These are phyloP conservation scores for Aureobasidium sp. DNA, from an alignment of 2,329 filamentous ascomycete species.

Conservation along the genomic window DNA sequence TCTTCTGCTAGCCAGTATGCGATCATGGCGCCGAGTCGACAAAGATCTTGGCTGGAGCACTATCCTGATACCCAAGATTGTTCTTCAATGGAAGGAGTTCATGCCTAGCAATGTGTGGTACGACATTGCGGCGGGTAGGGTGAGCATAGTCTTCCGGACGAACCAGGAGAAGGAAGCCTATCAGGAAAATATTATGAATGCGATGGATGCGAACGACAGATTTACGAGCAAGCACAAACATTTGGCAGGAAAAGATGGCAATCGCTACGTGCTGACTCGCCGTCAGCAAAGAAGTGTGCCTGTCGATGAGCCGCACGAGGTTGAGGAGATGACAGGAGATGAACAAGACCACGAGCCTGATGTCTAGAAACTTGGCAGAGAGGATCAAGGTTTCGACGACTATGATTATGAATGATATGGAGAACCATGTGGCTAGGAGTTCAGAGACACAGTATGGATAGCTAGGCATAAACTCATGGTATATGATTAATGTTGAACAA, in stretches of 20 bases:
- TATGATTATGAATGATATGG: neutral
- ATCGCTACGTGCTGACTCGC: neutral
- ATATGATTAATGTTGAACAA: neutral
- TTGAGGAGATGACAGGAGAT: neutral
- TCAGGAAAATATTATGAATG: neutral
- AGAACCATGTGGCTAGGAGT: neutral
- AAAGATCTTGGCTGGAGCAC: constrained; percentile 5
- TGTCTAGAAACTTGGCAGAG: neutral
- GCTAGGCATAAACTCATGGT: neutral
- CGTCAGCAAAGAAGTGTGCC: neutral
- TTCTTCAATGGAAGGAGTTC: constrained; percentile 20
- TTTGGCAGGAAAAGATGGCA: neutral
- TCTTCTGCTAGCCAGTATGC: constrained; percentile 16
- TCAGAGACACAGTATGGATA: neutral
- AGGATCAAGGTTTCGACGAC: too few species aligned
- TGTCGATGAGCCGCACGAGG: neutral
- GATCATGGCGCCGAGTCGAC: neutral
- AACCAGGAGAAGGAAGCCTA: neutral
- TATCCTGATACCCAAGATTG: constrained; percentile 17
- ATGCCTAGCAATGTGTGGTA: constrained; percentile 19
- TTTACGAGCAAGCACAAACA: neutral
- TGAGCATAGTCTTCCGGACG: constrained; percentile 17
- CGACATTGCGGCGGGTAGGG: constrained; percentile 22
- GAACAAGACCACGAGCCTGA: too few species aligned
- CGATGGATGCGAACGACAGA: neutral